Base-by-base conservation (phyloP, 306 rosid species). In the Prunus campanulata region DNA sequence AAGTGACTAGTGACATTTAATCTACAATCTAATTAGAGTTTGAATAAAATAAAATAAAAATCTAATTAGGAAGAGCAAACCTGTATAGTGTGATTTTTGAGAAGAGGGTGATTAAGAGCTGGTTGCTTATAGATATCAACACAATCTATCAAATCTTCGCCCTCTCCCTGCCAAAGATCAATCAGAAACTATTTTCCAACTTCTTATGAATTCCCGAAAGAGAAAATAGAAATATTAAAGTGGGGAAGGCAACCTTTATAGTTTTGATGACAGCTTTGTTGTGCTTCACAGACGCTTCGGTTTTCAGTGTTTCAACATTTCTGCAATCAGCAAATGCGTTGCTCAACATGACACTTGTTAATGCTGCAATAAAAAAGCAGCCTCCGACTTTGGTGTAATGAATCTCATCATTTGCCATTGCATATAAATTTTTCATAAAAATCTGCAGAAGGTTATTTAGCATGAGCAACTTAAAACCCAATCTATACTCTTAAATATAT, bases 81-180 rank as follows among this genome's bases (percentile, higher is more conserved):
- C 78, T 81, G 8, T 55, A 81, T 71, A 3, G 56, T 71, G 2
- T 81, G 85, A 35, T 66, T 71, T 47, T 48, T 66, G 64, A 81
- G 81, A 65, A 81, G 74, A 25, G 78, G 85, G 42, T 77, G 78
- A 22, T 66, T 76, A 19, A 81, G 64, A 32, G 85, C 75, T n/a
- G 75, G 75, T 6, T 81, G 85, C 35, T 57, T 68, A 52, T 77
- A 57, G 5, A 81, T 81, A 27, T 66, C 78, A 4, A 81, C 74
- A 48, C 85, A 81, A 51, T 77, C 85, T 55, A 77, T 66, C 11
- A 59, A 20, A 6, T 72, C 75, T 11, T 66, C 85, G 25, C 30
- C 69, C 1, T 81, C 55, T 42, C 59, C 71, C 71, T 77, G 81
- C 52, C 32, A 24, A 27, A 68, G 12, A 1, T 20, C 27, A 1